Percentiles rank a stretch among this genome's conserved stretches.
These are phyloP conservation scores for Clarireedia paspali DNA, from an alignment of 2,329 filamentous ascomycete species.

Conservation along the genomic window DNA sequence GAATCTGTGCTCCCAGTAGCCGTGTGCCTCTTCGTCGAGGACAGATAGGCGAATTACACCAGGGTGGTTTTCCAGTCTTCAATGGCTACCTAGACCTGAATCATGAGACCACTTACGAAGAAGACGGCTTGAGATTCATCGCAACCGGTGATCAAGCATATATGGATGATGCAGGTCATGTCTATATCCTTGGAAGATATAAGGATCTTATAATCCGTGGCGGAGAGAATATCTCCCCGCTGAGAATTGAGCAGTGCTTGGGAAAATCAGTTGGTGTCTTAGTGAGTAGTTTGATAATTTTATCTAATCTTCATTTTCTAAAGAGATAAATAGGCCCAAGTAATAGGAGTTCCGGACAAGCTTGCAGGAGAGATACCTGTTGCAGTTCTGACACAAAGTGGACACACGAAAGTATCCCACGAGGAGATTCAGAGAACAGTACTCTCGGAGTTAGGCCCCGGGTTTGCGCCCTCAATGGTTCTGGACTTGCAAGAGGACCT, in stretches of 20 bases:
- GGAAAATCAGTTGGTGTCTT: neutral
- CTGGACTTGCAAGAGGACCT: no score
- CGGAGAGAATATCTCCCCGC: slow-evolving; percentile 53
- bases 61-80: slow-evolving; percentile 70
- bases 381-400: neutral
- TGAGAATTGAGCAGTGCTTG: slow-evolving; percentile 63
- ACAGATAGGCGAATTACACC: slow-evolving; percentile 64
- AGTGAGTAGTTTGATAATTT: neutral
- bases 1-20: neutral
- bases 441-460: neutral
- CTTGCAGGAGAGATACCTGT: neutral
- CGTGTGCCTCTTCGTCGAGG: slow-evolving; percentile 61
- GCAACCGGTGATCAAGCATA: slow-evolving; percentile 47
- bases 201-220: slow-evolving; percentile 66
- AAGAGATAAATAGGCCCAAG: neutral
- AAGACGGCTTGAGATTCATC: slow-evolving; percentile 34
- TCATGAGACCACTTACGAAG: slow-evolving; percentile 30
- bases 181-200: slow-evolving; percentile 56
- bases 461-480: neutral
- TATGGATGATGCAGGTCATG: slow-evolving; percentile 36
- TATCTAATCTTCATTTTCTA: neutral
- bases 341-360: neutral
- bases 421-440: neutral
- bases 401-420: neutral
- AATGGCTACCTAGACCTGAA: slow-evolving; percentile 65